A percentile compares a stretch with the other conserved stretches of the same genome.
phyloP scores from a whole-genome alignment of 2,329 filamentous ascomycete genomes.

The Sporothrix phasma region DNA sequence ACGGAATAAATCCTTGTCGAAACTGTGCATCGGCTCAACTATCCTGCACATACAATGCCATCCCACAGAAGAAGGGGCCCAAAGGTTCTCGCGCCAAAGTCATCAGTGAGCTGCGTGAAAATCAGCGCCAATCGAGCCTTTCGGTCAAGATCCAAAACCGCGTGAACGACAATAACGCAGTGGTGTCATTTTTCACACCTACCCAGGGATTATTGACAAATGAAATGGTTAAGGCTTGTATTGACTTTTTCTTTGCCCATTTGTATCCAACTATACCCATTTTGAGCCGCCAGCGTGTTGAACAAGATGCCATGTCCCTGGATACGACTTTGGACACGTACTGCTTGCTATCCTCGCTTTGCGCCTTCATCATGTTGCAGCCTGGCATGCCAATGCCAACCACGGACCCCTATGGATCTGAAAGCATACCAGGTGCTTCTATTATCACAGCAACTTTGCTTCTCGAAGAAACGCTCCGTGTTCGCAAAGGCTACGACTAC shows the following conservation, averaged over 20 bases:
- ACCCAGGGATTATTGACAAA: constrained; percentile 50
- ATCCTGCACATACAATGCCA: constrained; percentile 63
- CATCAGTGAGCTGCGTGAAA: constrained; percentile 62
- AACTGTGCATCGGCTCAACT: constrained; percentile 60
- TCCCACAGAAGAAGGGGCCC: constrained; percentile 67
- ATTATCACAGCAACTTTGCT: constrained; percentile 56
- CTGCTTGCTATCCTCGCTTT: constrained; percentile 54
- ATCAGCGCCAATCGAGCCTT: constrained; percentile 55
- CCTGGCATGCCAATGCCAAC: constrained; percentile 50
- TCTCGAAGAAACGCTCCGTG: constrained; percentile 56
- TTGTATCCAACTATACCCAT: constrained; percentile 57
- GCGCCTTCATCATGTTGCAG: constrained; percentile 59
- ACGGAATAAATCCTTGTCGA: constrained; percentile 59
- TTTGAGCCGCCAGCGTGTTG: constrained; percentile 47
- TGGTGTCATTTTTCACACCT: constrained; percentile 36
- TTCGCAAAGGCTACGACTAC: constrained; percentile 53
- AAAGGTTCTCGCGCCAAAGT: constrained; percentile 67
- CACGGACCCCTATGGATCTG: constrained; percentile 45
- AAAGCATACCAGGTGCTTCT: constrained; percentile 48
- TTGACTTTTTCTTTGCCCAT: constrained; percentile 59
- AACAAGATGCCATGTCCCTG: constrained; percentile 49
- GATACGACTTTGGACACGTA: constrained; percentile 55
- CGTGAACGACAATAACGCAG: constrained; percentile 43
- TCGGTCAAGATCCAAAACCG: constrained; percentile 52
- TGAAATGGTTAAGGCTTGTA: constrained; percentile 55